Conservation (phyloP, 2,329 filamentous ascomycete genomes). For the Phoma sp. region DNA sequence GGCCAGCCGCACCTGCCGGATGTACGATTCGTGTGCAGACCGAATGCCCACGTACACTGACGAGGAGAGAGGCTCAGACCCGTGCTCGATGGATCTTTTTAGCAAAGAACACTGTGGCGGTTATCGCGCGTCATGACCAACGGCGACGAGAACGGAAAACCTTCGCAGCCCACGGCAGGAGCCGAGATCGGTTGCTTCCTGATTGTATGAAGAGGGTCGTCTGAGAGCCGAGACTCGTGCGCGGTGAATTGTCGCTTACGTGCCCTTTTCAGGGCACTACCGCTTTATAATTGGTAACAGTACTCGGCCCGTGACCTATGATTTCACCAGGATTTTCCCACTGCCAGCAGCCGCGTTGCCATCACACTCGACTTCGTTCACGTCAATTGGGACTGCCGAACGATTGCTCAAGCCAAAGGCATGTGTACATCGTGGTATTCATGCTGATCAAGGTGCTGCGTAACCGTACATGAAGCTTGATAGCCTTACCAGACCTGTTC, state of each 20-base stretch:
- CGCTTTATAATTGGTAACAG: constrained; percentile 14
- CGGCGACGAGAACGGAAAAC: constrained; percentile 5
- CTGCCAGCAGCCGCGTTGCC: background rate
- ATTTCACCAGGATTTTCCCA: background rate
- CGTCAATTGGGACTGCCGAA: background rate
- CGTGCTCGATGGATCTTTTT: constrained; percentile 17
- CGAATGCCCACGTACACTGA: constrained; percentile 29
- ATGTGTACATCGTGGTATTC: background rate
- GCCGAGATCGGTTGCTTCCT: constrained; percentile 13
- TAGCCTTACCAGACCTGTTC: background rate
- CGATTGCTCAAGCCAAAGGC: too few species aligned
- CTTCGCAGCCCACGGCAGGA: constrained; percentile 9
- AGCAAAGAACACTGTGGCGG: constrained; percentile 14
- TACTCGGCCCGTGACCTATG: background rate
- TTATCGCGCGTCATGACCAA: constrained; percentile 9
- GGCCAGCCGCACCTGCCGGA: constrained; percentile 38
- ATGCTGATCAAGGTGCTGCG: background rate
- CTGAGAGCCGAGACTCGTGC: constrained; percentile 4
- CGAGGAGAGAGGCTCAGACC: constrained; percentile 27
- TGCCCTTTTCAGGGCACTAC: constrained; percentile 9
- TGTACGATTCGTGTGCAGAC: constrained; percentile 20
- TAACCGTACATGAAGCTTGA: background rate
- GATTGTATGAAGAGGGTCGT: constrained; percentile 6
- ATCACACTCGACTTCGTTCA: background rate
- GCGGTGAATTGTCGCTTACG: constrained; percentile 9